Evolutionary conservation across 129 eudicot species (phyloP).

Genomic region (Pittosporum tobira): DNA sequence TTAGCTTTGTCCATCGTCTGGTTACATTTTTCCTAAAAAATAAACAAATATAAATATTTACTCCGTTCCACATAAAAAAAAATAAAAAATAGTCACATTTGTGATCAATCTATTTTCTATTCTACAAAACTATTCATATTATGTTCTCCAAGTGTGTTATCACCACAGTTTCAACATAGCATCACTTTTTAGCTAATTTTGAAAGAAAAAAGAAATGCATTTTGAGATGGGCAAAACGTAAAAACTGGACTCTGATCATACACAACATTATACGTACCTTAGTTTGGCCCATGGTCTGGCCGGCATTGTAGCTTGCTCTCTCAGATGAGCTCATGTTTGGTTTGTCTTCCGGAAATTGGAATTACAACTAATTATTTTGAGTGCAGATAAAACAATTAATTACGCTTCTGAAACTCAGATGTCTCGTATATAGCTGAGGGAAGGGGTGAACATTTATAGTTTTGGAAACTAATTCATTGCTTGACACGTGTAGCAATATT

Average conservation of each 20-base stretch:
- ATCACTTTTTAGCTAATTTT: too few relatives aligned
- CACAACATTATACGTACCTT: too few relatives aligned
- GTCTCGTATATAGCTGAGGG: background rate
- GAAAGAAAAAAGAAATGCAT: too few relatives aligned
- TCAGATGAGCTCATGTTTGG: too few relatives aligned
- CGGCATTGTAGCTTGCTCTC: too few relatives aligned
- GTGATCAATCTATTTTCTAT: background rate
- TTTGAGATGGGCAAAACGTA: too few relatives aligned
- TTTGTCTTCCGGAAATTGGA: too few relatives aligned
- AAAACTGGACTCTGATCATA: too few relatives aligned
- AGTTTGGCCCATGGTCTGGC: too few relatives aligned
- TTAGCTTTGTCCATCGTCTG: constrained; percentile 17
- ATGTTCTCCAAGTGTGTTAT: too few relatives aligned
- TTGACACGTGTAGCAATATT: background rate
- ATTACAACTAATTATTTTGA: background rate
- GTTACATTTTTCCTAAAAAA: constrained; percentile 11
- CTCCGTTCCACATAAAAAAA: background rate
- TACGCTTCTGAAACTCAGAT: background rate
- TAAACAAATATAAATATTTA: background rate
- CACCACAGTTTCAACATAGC: too few relatives aligned
- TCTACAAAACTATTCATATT: background rate
- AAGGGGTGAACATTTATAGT: background rate
- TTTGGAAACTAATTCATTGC: background rate
- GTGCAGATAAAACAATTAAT: background rate
- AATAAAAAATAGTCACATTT: too few relatives aligned